Base-by-base conservation (phyloP, 129 eudicot genomes). In the Flaveria linearis region DNA sequence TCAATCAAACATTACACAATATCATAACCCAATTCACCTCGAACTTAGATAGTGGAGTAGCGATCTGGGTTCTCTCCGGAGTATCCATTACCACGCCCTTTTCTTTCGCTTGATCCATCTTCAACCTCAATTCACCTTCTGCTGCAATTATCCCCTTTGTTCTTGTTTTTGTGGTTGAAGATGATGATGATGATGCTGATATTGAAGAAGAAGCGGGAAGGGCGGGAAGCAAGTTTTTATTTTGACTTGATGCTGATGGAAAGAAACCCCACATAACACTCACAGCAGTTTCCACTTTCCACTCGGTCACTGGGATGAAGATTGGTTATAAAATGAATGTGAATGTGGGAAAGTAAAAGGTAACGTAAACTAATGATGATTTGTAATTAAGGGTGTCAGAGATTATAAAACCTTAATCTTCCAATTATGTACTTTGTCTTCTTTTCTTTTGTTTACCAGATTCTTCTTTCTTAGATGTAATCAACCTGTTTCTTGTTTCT, bases 301-400 rank as follows among this genome's bases (percentile, higher is more conserved):
- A 74, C 78, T 28, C 71, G 0, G 39, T 4, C 39, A 33, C 70
- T 20, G 20, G 7, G 50, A 22, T 22, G 18, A 61, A 26, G 58
- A 22, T 14, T 33, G 61, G 26, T 79, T 47, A 49, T 62, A 79
- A 79, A 79, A 79, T 23, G 63, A 79, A 71, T 50, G 81, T 63
- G 16, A 33, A 45, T 71, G 74, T 9, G 82, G 71, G 51, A 78
- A 78, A 80, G 79, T 80, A 73, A 73, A 80, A 80, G 83, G 83
- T 80, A 80, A 80, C 79, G 84, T 80, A 73, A 65, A 63, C 64
- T 80, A 80, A 73, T 78, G 55, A 78, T 80, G 73, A 79, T 80
- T 41, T 73, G 79, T 17, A 80, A 55, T 80, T 73, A 73, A 73
- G 75, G 61, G 69, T 73, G 83, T 80, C 83, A 73, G 83, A 61